Conservation (phyloP, 2,329 filamentous ascomycete genomes). For the Diaporthe longicolla region DNA sequence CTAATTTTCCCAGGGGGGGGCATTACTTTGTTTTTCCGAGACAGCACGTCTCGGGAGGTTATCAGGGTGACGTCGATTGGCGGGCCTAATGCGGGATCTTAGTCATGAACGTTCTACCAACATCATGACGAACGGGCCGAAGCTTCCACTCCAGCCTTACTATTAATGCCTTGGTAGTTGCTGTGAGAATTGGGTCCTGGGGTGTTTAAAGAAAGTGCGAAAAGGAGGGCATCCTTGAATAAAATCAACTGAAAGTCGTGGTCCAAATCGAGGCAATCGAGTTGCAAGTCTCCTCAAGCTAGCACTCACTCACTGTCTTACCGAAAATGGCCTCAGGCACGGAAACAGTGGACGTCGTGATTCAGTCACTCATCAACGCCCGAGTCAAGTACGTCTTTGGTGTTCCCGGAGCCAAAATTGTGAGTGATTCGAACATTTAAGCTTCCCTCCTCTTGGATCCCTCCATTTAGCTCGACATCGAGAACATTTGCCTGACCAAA, state of each 20-base stretch:
- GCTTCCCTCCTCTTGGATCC: not conserved
- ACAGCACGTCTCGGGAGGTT: not conserved
- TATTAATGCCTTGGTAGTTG: not conserved
- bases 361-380: slow-evolving; percentile 52
- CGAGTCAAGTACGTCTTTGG: slow-evolving; percentile 62
- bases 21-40: too few relatives aligned
- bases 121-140: slow-evolving; percentile 31
- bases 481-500: not conserved
- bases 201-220: not conserved
- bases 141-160: not conserved
- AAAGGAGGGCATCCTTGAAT: not conserved
- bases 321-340: slow-evolving; percentile 36
- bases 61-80: slow-evolving; percentile 27
- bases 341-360: slow-evolving; percentile 50
- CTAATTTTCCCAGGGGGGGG: too few relatives aligned
- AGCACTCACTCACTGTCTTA: not conserved
- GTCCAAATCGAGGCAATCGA: not conserved
- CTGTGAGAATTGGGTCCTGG: not conserved
- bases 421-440: not conserved
- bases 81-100: slow-evolving; percentile 30
- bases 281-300: not conserved
- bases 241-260: not conserved
- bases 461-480: not conserved
- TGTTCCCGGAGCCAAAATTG: slow-evolving; percentile 62
- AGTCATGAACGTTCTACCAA: slow-evolving; percentile 29